These are phyloP conservation scores for Artomyces pyxidatus DNA, from an alignment of 768 basidiomycete genomes.

Conservation along the genomic window DNA sequence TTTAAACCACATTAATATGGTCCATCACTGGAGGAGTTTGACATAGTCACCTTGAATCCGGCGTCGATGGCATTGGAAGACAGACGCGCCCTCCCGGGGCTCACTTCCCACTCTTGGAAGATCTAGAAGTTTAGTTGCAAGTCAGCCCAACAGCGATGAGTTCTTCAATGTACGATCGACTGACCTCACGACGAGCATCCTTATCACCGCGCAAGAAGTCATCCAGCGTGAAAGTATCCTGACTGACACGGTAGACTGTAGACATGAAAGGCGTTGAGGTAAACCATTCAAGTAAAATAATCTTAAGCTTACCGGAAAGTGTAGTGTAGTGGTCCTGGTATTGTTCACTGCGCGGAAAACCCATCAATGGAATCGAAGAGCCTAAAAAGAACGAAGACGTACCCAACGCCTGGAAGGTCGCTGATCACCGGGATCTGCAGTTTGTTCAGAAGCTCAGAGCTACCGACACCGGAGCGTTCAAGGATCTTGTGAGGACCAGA, in stretches of 20 bases:
- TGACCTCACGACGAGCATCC: constrained; percentile 47
- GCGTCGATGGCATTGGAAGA: constrained; percentile 70
- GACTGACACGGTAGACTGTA: constrained; percentile 59
- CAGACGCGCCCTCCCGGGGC: constrained; percentile 59
- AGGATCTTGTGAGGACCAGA: constrained; percentile 36
- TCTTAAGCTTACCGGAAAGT: constrained; percentile 38
- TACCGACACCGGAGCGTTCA: constrained; percentile 65
- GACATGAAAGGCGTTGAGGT: constrained; percentile 4
- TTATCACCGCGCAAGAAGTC: constrained; percentile 65
- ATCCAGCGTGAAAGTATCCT: constrained; percentile 54
- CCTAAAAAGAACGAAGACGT: constrained; percentile 15
- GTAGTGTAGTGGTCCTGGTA: constrained; percentile 75
- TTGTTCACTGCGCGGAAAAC: constrained; percentile 37
- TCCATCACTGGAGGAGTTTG: not conserved
- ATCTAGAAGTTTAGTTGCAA: too few species aligned
- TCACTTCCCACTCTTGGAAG: constrained; percentile 57
- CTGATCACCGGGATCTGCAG: constrained; percentile 54
- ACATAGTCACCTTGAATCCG: constrained; percentile 50
- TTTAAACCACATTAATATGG: not conserved
- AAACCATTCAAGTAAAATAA: not conserved
- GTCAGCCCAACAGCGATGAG: not conserved
- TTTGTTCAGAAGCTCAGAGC: constrained; percentile 43
- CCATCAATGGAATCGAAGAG: not conserved
- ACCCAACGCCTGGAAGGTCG: constrained; percentile 67
- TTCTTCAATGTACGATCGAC: not conserved